Base-by-base conservation (phyloP, 306 rosid species). In the Cicer pinnatifidum region DNA sequence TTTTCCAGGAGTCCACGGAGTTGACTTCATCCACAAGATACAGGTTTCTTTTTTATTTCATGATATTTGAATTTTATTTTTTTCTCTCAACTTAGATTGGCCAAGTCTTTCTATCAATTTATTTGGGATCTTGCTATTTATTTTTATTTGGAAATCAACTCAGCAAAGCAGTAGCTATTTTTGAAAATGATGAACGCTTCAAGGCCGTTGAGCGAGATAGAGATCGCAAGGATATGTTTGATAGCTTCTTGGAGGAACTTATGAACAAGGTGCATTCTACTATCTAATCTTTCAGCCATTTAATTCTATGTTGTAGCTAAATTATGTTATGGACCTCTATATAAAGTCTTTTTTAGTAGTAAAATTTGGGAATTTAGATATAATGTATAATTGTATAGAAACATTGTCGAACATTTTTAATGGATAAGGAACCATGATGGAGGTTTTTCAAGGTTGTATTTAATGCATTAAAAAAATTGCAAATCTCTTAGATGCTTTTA, bases 151-250 rank as follows among this genome's bases (percentile, higher is more conserved):
- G 77, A 28, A 53, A 80, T 80, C 54, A 57, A 56, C 75, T 47
- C 92, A 93, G 98, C 80, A 93, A 93, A 91, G 90, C 84, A 61
- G 87, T 78, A 71, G 53, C 86, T 11, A 72, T 89, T 39, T 93
- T 91, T 84, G 98, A 91, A 75, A 83, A 86, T 72, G 97, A 93
- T 84, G 97, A 86, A 54, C 92, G 98, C 11, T 93, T 88, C 81
- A 89, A 82, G 81, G 96, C 96, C 51, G 83, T 93, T 57, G 98
- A 93, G 56, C 90, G 97, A 74, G 97, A 91, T 51, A 85, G 97
- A 82, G 97, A 93, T 61, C 90, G 98, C 46, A 86, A 85, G 78
- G 98, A 93, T 64, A 71, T 93, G 75, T 88, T 86, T 82, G 98
- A 91, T 9, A 86, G 54, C 88, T 84, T 83, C 82, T 39, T 91